A percentile compares a stretch with the other conserved stretches of the same genome.
Evolutionary conservation across 306 rosid genomes (phyloP).

Genomic region (Fragaria nilgerrensis): DNA sequence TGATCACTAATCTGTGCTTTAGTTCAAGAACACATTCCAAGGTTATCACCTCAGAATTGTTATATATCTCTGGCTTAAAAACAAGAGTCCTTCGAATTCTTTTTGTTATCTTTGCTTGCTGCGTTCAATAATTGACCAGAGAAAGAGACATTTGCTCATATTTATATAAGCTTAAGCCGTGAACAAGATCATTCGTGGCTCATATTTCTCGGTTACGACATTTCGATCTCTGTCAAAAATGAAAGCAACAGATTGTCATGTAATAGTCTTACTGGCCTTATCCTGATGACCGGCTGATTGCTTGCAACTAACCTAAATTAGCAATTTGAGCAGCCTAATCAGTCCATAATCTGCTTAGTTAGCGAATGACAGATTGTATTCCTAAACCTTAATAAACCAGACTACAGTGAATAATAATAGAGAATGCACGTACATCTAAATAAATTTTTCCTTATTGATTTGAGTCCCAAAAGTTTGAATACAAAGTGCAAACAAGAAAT

Average conservation of each 20-base stretch:
- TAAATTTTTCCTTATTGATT: neutral
- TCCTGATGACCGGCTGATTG: neutral
- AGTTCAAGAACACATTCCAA: neutral
- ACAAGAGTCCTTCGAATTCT: neutral
- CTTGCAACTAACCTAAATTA: neutral
- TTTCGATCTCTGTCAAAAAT: neutral
- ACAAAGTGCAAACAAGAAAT: neutral
- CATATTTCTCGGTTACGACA: neutral
- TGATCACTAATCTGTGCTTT: neutral
- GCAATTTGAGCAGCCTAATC: neutral
- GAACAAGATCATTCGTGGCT: neutral
- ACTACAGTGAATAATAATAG: no score
- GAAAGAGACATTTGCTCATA: neutral
- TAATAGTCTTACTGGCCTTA: neutral
- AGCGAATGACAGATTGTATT: no score
- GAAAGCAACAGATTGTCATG: neutral
- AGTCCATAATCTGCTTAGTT: no score
- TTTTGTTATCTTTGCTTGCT: neutral
- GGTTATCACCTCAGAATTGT: neutral
- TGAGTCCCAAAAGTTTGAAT: slow-evolving; percentile 6
- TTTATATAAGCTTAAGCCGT: neutral
- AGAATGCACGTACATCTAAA: neutral
- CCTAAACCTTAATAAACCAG: no score
- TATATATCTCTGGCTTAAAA: neutral
- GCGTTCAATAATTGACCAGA: neutral